Percentiles rank a stretch among this genome's conserved stretches.
These are phyloP conservation scores for Corymbia maculata DNA, from an alignment of 345 rosid genomes.

Conservation along the genomic window DNA sequence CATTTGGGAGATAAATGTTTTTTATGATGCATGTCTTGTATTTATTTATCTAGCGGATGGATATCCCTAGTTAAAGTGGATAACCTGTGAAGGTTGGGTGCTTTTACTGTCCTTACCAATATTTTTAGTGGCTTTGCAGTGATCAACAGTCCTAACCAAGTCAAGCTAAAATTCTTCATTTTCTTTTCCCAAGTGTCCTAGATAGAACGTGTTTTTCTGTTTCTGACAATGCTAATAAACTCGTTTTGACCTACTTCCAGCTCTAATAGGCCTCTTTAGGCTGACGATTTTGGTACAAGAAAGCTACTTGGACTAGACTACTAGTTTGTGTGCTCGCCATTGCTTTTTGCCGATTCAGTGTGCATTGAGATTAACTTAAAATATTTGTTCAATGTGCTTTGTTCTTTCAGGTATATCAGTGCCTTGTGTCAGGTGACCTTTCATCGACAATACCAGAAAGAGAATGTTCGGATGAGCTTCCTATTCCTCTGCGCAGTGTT, in stretches of 20 bases:
- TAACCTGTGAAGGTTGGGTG: not conserved
- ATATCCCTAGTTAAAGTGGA: not conserved
- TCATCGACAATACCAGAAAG: slow-evolving; percentile 4
- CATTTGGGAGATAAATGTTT: not conserved
- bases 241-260: not conserved
- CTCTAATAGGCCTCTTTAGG: not conserved
- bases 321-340: not conserved
- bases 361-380: not conserved
- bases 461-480: slow-evolving; percentile 38
- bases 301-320: not conserved
- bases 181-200: not conserved
- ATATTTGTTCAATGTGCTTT: not conserved
- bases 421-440: slow-evolving; percentile 51
- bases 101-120: not conserved
- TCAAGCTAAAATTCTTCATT: not conserved
- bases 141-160: not conserved
- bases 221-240: not conserved
- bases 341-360: not conserved
- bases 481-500: slow-evolving; percentile 57
- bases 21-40: not conserved
- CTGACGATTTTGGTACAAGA: not conserved
- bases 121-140: not conserved
- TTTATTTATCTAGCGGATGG: not conserved
- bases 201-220: not conserved
- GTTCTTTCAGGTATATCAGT: slow-evolving; percentile 64